phyloP scores from a whole-genome alignment of 78 protist species.

The Emiliania huxleyi region DNA sequence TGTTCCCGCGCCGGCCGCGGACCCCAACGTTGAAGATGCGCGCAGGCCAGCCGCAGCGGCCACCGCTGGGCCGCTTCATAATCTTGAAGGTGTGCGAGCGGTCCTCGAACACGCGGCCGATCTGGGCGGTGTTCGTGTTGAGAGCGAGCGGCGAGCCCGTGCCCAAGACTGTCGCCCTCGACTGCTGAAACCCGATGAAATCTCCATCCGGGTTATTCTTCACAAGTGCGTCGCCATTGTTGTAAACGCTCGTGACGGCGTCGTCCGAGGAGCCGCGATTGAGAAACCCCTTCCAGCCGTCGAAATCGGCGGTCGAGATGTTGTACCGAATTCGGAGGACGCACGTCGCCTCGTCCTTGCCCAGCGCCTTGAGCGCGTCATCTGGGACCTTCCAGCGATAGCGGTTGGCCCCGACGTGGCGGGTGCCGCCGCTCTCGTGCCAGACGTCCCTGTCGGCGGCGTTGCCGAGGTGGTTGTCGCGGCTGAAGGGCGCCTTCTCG shows the following conservation, averaged over 20 bases:
- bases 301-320: conserved; percentile 67
- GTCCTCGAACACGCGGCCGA: conserved; percentile 91
- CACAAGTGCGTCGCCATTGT: conserved; percentile 46
- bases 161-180: conserved; percentile 35
- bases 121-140: conserved; percentile 76
- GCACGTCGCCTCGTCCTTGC: conserved; percentile 32
- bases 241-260: conserved; percentile 40
- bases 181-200: neutral
- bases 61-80: conserved; percentile 72
- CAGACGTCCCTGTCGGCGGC: conserved; percentile 64
- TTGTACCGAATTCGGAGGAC: conserved; percentile 85
- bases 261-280: conserved; percentile 74
- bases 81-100: conserved; percentile 75
- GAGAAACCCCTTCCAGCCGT: conserved; percentile 66
- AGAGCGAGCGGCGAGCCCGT: conserved; percentile 45
- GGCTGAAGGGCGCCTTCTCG: conserved; percentile 49
- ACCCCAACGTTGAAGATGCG: conserved; percentile 83
- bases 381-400: conserved; percentile 71
- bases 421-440: conserved; percentile 67
- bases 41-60: conserved; percentile 87
- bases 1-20: conserved; percentile 88
- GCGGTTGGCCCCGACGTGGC: conserved; percentile 44
- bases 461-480: conserved; percentile 86
- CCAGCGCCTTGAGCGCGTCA: neutral
- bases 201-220: conserved; percentile 61